Conservation (phyloP, 2,329 filamentous ascomycete species). For the Aspergillus pseudoglaucus region DNA sequence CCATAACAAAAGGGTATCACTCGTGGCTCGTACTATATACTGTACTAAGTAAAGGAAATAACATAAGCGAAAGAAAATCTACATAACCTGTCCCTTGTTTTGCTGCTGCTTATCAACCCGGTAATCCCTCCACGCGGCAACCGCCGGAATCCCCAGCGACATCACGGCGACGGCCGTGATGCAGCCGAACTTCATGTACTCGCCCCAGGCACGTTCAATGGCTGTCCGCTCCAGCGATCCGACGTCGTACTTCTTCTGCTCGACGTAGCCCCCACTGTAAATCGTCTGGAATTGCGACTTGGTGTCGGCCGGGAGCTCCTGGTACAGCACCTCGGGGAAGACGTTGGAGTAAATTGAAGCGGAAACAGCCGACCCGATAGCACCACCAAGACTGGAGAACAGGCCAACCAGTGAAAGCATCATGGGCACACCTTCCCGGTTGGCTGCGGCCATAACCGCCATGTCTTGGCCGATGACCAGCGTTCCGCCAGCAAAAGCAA, state of each 20-base stretch:
- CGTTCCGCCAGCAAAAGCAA: slow-evolving; percentile 50
- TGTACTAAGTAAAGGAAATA: not conserved
- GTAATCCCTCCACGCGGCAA: slow-evolving; percentile 35
- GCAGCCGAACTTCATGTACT: slow-evolving; percentile 29
- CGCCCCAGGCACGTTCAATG: slow-evolving; percentile 33
- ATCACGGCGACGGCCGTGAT: slow-evolving; percentile 31
- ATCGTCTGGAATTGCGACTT: slow-evolving; percentile 15
- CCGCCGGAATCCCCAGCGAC: slow-evolving; percentile 26
- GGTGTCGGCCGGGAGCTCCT: slow-evolving; percentile 37
- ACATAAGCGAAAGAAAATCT: not conserved
- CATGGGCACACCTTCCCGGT: slow-evolving; percentile 49
- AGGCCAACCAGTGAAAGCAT: slow-evolving; percentile 32
- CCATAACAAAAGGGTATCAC: not conserved
- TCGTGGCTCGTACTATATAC: not conserved
- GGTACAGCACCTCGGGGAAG: slow-evolving; percentile 43
- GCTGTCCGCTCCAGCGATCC: slow-evolving; percentile 25
- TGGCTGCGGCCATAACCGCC: slow-evolving; percentile 51
- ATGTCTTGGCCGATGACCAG: slow-evolving; percentile 52
- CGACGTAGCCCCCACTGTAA: slow-evolving; percentile 20
- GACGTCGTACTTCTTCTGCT: slow-evolving; percentile 23
- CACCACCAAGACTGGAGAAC: slow-evolving; percentile 29
- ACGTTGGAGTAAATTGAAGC: slow-evolving; percentile 52
- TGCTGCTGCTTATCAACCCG: slow-evolving; percentile 26
- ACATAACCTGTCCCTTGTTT: slow-evolving; percentile 1
- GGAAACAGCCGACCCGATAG: slow-evolving; percentile 26